Percentiles rank a stretch among this genome's conserved stretches.
phyloP scores from a whole-genome alignment of 208 protist species.

The Leishmania mexicana region DNA sequence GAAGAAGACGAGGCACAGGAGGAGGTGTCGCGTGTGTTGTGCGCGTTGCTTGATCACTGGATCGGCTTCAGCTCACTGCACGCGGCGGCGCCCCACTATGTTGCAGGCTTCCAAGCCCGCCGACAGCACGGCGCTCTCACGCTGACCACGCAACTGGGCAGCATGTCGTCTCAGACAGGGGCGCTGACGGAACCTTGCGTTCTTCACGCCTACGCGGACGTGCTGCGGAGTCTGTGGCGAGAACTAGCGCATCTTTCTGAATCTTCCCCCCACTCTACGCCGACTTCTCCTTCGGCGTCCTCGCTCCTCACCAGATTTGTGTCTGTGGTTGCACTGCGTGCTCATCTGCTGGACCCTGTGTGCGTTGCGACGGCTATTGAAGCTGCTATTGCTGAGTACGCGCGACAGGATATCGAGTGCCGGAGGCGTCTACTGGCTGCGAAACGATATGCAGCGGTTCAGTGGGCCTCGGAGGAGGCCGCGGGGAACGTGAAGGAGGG shows the following conservation, averaged over 20 bases:
- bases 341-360: slow-evolving; percentile 4
- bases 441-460: neutral
- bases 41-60: slow-evolving; percentile 14
- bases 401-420: slow-evolving; percentile 9
- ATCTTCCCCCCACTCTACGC: neutral
- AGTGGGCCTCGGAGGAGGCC: neutral
- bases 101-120: slow-evolving; percentile 7
- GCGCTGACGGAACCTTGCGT: slow-evolving; percentile 20
- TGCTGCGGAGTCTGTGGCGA: slow-evolving; percentile 16
- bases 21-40: slow-evolving; percentile 4
- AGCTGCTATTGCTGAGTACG: slow-evolving; percentile 8
- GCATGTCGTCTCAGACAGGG: neutral
- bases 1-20: neutral
- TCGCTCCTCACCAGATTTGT: neutral
- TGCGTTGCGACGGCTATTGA: slow-evolving; percentile 1
- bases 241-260: neutral
- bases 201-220: slow-evolving; percentile 14
- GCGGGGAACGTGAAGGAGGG: neutral
- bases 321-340: neutral
- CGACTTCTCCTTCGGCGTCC: neutral
- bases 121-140: neutral
- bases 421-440: slow-evolving; percentile 1
- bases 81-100: neutral
- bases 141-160: neutral
- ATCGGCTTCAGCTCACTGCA: slow-evolving; percentile 16